phyloP scores from a whole-genome alignment of 805 yeast species.

The Candida germanica region DNA sequence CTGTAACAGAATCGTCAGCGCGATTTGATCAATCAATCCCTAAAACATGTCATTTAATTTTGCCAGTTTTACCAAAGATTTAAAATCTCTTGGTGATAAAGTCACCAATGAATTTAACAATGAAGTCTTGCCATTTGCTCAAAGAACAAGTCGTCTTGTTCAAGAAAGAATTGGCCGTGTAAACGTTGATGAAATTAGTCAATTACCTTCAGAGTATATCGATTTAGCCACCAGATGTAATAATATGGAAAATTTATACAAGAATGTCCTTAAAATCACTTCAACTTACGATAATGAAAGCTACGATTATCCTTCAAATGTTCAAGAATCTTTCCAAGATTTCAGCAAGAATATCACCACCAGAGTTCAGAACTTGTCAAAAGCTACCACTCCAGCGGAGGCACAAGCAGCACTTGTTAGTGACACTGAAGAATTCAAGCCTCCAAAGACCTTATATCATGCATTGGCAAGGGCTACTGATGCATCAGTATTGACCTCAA shows the following conservation, averaged over 20 bases:
- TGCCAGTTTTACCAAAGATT: constrained; percentile 39
- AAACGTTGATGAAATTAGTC: constrained; percentile 61
- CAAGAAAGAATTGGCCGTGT: constrained; percentile 79
- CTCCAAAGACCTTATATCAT: constrained; percentile 80
- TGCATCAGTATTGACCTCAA: constrained; percentile 39
- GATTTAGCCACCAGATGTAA: constrained; percentile 40
- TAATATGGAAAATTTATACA: constrained; percentile 39
- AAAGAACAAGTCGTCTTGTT: constrained; percentile 73
- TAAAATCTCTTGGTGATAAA: constrained; percentile 40
- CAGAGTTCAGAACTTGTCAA: constrained; percentile 64
- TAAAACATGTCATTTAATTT: constrained; percentile 42
- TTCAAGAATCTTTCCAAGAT: constrained; percentile 72
- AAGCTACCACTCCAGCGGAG: constrained; percentile 75
- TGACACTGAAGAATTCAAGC: constrained; percentile 39
- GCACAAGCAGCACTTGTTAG: constrained; percentile 69
- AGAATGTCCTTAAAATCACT: constrained; percentile 41
- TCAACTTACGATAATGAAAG: constrained; percentile 68
- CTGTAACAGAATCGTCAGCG: not conserved
- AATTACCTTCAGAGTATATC: constrained; percentile 78
- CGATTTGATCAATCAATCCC: not conserved
- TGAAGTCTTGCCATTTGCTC: constrained; percentile 61
- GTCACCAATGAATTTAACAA: constrained; percentile 54
- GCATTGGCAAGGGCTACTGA: constrained; percentile 77
- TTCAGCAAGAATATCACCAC: constrained; percentile 63
- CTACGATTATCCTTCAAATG: constrained; percentile 78